Percentiles rank a stretch among this genome's conserved stretches.
phyloP scores from a whole-genome alignment of 2,329 filamentous ascomycete genomes.

The Orbilia ellipsospora region DNA sequence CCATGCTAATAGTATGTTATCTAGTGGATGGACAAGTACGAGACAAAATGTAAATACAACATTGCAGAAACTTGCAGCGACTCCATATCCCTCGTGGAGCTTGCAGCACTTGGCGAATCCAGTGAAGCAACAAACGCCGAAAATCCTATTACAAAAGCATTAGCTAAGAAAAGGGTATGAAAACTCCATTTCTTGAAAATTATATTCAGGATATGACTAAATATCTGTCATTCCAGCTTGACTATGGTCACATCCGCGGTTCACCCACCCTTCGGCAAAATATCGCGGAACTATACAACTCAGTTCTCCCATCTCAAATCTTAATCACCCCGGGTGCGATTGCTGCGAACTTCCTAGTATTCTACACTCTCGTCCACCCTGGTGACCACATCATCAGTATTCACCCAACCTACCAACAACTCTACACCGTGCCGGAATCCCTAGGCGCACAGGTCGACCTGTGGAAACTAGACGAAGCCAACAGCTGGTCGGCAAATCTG shows the following conservation, averaged over 20 bases:
- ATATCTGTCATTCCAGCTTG: slow-evolving; percentile 66
- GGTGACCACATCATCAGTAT: slow-evolving; percentile 88
- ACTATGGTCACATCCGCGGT: slow-evolving; percentile 79
- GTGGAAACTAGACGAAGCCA: slow-evolving; percentile 75
- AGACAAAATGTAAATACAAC: slow-evolving; percentile 72
- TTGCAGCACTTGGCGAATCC: slow-evolving; percentile 68
- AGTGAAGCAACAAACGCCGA: slow-evolving; percentile 57
- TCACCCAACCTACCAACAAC: slow-evolving; percentile 86
- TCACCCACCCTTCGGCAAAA: slow-evolving; percentile 72
- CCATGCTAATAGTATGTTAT: slow-evolving; percentile 2
- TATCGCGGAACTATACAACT: slow-evolving; percentile 74
- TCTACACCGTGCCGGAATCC: slow-evolving; percentile 79
- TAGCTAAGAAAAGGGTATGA: slow-evolving; percentile 56
- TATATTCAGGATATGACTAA: neutral
- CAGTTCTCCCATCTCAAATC: slow-evolving; percentile 71
- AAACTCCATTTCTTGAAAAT: neutral
- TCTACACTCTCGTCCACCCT: slow-evolving; percentile 77
- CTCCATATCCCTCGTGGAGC: slow-evolving; percentile 77
- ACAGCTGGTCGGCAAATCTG: slow-evolving; percentile 75
- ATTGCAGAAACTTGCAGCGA: slow-evolving; percentile 83
- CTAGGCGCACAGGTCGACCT: slow-evolving; percentile 80
- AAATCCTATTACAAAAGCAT: slow-evolving; percentile 33
- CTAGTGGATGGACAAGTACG: slow-evolving; percentile 74
- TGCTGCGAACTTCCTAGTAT: slow-evolving; percentile 81
- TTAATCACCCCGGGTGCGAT: slow-evolving; percentile 84